Conservation (phyloP, 495 filamentous ascomycete species). For the Parmelia sp. region DNA sequence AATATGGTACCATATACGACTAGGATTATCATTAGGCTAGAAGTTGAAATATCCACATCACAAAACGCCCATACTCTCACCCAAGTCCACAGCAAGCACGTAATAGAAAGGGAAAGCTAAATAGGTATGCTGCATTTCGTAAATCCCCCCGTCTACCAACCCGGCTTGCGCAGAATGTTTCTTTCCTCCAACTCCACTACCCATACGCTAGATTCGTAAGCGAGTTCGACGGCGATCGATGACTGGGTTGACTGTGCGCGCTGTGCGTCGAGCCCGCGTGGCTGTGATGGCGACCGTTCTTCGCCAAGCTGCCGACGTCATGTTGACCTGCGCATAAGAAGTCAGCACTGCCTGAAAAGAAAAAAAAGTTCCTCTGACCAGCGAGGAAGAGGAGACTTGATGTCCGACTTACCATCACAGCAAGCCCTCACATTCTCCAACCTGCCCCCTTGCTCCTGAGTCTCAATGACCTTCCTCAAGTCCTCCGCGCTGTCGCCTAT, state of each 20-base stretch:
- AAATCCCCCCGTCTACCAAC: not conserved
- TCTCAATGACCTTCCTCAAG: conserved; percentile 64
- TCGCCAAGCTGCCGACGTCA: conserved; percentile 49
- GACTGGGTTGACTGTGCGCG: conserved; percentile 1
- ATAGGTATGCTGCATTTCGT: not conserved
- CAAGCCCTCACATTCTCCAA: conserved; percentile 95
- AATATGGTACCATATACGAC: conserved; percentile 4
- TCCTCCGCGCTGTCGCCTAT: conserved; percentile 68
- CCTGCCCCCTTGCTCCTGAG: conserved; percentile 49
- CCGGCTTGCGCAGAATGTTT: not conserved
- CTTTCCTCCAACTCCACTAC: not conserved
- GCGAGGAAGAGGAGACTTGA: not conserved
- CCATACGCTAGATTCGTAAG: conserved; percentile 15
- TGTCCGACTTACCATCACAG: conserved; percentile 72
- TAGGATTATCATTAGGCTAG: not conserved
- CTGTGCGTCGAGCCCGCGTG: conserved; percentile 14
- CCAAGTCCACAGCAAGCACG: not conserved
- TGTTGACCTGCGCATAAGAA: conserved; percentile 56
- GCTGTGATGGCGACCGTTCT: conserved; percentile 27
- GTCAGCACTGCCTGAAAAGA: not conserved
- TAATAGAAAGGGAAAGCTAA: not conserved
- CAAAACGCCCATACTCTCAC: not conserved
- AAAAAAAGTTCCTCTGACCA: not conserved
- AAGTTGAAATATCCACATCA: not conserved
- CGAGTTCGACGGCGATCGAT: conserved; percentile 12